Evolutionary conservation across 73 alveolate species (phyloP).

Genomic region (Symbiodinium natans): DNA sequence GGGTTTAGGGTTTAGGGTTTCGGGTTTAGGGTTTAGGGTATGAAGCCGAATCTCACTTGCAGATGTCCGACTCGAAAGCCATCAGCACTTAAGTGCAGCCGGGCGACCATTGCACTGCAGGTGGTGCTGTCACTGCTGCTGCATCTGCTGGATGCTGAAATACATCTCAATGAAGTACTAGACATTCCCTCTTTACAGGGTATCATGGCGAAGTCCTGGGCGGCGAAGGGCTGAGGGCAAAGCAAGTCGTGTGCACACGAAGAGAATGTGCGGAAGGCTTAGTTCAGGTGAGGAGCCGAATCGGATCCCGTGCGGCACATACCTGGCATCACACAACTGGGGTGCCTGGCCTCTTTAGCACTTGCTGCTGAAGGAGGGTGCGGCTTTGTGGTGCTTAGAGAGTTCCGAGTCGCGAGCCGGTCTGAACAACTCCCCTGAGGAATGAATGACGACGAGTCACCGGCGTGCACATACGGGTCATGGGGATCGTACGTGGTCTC

Average conservation of each 20-base stretch:
- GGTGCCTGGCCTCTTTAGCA: too few relatives aligned
- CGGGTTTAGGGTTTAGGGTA: too few relatives aligned
- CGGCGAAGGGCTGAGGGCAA: too few relatives aligned
- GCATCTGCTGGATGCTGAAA: slow-evolving; percentile 56
- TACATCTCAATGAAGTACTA: neutral
- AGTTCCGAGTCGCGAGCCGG: too few relatives aligned
- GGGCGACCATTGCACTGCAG: slow-evolving; percentile 30
- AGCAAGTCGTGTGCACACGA: too few relatives aligned
- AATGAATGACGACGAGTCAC: neutral
- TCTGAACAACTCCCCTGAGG: too few relatives aligned
- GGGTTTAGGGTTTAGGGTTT: too few relatives aligned
- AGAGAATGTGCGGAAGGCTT: too few relatives aligned
- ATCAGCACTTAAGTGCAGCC: neutral
- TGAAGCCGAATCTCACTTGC: too few relatives aligned
- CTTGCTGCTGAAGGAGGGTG: too few relatives aligned
- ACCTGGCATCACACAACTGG: neutral
- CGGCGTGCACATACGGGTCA: neutral
- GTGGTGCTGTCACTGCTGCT: slow-evolving; percentile 38
- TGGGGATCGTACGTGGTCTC: neutral
- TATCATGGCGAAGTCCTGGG: neutral
- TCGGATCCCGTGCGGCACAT: neutral
- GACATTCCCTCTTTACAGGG: neutral
- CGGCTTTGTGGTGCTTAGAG: too few relatives aligned
- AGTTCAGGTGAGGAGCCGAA: neutral
- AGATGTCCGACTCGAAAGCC: neutral